Evolutionary conservation across 495 filamentous ascomycete species (phyloP), one percentile per base, ranked within the genome.

Genomic region (Penicillium herquei): DNA sequence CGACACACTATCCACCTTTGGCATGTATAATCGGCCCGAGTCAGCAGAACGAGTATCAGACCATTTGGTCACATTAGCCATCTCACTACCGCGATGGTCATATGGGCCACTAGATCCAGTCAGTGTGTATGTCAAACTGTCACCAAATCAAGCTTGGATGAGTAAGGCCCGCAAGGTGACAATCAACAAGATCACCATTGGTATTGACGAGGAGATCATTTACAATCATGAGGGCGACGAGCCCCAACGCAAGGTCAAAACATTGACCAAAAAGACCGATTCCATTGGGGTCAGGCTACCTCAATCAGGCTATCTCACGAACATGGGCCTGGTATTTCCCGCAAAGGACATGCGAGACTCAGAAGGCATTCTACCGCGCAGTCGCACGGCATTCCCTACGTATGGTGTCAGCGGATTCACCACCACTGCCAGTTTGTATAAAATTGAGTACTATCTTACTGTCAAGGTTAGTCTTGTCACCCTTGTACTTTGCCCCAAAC

Each of bases 181-280:
- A 49, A 96, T 98, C 68, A 86, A 88, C 64, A 92, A 92, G 69
- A 92, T 98, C 51, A 96, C 91, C 13, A 87, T 97, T 35, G 86
- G 84, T 11, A 96, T 98, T 62, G 94, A 98, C 62, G 94, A 98
- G 70, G 92, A 97, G 69, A 96, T 98, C 48, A 91, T 91, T 17
- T 98, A 89, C 73, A 98, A 98, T 61, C 94, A 94, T 37, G 92
- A 98, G 65, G 94, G 94, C n/a, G 94, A 98, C 62, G 94, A 98
- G 69, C 92, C 92, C 43, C 90, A 87, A 30, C 88, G 89, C 60
- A 98, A 96, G 68, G 76, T 91, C 67, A 98, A 94, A 68, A 85
- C 84, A 18, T 73, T 98, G 59, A 86, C 89, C 18, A 92, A 90
- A 63, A 87, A 92, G 58, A 88, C 89, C 3, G 92, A 97, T 56